Conservation (phyloP, 2,329 filamentous ascomycete species). For the Hymenoscyphus occultus region DNA sequence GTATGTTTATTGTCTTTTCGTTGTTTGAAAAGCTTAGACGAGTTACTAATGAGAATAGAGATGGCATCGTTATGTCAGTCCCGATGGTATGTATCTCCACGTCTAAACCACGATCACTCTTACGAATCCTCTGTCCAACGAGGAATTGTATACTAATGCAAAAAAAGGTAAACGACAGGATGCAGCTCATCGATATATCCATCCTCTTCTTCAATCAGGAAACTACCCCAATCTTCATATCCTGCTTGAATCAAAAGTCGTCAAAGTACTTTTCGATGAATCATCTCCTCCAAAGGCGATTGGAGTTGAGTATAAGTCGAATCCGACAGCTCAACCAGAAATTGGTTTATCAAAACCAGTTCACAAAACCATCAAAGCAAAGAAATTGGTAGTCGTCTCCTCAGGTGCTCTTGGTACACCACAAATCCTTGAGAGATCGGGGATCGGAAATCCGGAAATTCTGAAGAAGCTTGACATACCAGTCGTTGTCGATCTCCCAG, state of each 20-base stretch:
- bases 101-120: not conserved
- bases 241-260: slow-evolving; percentile 54
- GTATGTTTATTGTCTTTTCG: slow-evolving; percentile 22
- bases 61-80: slow-evolving; percentile 1
- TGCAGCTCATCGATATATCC: slow-evolving; percentile 53
- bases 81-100: not conserved
- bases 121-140: not conserved
- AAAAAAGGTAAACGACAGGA: slow-evolving; percentile 54
- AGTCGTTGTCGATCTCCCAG: slow-evolving; percentile 46
- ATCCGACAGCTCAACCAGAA: slow-evolving; percentile 41
- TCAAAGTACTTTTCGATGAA: slow-evolving; percentile 51
- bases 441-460: slow-evolving; percentile 52
- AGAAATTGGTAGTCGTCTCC: slow-evolving; percentile 52
- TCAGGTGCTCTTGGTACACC: slow-evolving; percentile 38
- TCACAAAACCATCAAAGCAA: slow-evolving; percentile 45
- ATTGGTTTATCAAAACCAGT: slow-evolving; percentile 32
- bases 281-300: slow-evolving; percentile 47
- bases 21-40: not conserved
- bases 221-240: slow-evolving; percentile 58
- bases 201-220: slow-evolving; percentile 48
- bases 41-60: not conserved
- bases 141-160: slow-evolving; percentile 10
- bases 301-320: slow-evolving; percentile 57
- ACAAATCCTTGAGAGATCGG: slow-evolving; percentile 58
- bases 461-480: slow-evolving; percentile 48